Percentiles rank a stretch among this genome's conserved stretches.
Evolutionary conservation across 208 protist genomes (phyloP).

Genomic region (Leishmania gerbilli): DNA sequence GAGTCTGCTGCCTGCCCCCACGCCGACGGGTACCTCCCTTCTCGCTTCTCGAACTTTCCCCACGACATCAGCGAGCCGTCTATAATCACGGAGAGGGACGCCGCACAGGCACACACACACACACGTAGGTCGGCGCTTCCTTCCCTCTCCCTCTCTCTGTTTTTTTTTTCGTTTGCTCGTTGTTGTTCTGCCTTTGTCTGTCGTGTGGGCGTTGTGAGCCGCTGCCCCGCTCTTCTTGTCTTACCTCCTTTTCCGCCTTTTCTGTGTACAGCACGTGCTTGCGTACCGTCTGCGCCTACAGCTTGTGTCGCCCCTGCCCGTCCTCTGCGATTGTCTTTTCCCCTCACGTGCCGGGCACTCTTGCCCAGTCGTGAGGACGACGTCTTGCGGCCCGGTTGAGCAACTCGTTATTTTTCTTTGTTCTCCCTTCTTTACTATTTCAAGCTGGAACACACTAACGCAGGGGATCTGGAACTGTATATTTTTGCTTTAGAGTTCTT

Average conservation of each 20-base stretch:
- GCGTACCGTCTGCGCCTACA: background rate
- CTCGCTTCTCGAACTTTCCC: background rate
- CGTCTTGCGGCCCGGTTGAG: background rate
- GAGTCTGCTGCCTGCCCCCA: background rate
- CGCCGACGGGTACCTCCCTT: background rate
- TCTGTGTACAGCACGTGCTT: background rate
- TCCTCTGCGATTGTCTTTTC: slow-evolving; percentile 2
- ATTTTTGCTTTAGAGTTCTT: background rate
- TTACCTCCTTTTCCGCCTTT: slow-evolving; percentile 6
- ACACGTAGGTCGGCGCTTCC: background rate
- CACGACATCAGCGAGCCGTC: background rate
- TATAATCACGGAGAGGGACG: background rate
- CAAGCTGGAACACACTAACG: background rate
- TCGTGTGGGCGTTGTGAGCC: background rate
- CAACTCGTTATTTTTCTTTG: background rate
- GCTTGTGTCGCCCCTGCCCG: background rate
- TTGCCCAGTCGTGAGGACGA: background rate
- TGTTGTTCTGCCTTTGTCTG: background rate
- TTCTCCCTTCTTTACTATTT: background rate
- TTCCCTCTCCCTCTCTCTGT: background rate
- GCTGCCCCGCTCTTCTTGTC: background rate
- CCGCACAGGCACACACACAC: background rate
- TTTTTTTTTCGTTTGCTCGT: background rate
- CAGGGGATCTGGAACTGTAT: background rate
- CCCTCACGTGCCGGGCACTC: background rate